Base-by-base conservation (phyloP, 108 stramenopile genomes). In the Stephanodiscus minutulus region DNA sequence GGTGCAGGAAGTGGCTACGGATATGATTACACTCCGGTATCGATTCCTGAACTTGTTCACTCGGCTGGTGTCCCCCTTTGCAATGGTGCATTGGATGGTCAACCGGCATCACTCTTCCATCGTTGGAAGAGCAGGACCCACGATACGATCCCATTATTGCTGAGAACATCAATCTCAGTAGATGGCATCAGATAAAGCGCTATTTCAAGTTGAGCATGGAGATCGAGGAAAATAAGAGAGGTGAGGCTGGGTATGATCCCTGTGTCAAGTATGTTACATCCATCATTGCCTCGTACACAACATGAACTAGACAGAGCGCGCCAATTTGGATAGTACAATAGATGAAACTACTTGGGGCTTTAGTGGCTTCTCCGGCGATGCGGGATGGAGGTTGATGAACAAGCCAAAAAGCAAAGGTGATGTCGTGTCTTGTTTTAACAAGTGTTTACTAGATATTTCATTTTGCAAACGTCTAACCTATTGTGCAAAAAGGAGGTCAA, bases 321-420 rank as follows among this genome's bases (percentile, higher is more conserved):
- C 71, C 18, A 48, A 72, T 49, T 4, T 29, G 2, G 53, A 72
- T 21, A 2, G 3, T 5, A 31, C 41, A 35, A 39, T 54, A 11
- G 71, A 72, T 47, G 62, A 72, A 15, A 46, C 61, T 7, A 72
- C 63, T 22, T 72, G 61, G 63, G 71, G 47, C 10, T 55, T 54
- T 20, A 5, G 5, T 2, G 71, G 71, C 1, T 64, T 41, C 11
- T n/a, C 33, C 1, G 71, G 62, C 10, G 71, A 72, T 13, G 6
- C n/a, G 3, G 33, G 22, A 3, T 15, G 52, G 35, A 7, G n/a
- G 3, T 39, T 54, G 18, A 9, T 21, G 43, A 37, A 36, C 61
- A 58, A 54, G 33, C 50, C 58, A 3, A 7, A 17, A 18, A 41
- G 3, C 10, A 54, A 54, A 18, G 53, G 53, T 21, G 53, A 44